Evolutionary conservation across 225 moss, liverwort and hornwort genomes (phyloP), one percentile per base, ranked within the genome.

Genomic region (Physcomitrium patens): DNA sequence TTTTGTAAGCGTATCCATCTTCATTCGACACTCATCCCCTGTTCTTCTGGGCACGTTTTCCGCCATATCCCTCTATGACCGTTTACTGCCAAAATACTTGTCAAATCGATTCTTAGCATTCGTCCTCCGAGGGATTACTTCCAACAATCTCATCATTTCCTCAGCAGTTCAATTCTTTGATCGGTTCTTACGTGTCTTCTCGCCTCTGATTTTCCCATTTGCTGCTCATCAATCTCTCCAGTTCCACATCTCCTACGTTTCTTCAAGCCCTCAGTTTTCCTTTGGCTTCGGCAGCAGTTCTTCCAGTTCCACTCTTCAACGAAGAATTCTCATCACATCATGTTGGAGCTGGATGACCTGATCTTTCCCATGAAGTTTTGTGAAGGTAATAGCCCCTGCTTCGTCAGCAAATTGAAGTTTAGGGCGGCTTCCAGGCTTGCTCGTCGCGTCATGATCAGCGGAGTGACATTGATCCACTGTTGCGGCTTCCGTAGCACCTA

Each of bases 1-100:
- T 74, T 62, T 74, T 3, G 1, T 72, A 0, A 68, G 23, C 7
- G 69, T 63, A 20, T 79, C 79, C 46, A 74, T 74, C 62, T 74
- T 68, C 54, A 8, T 23, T n/a, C 1, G 62, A 74, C 79, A 79
- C 18, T 68, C 44, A 0, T 0, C 0, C 5, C 3, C 31, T 1
- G 37, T 63, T 23, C 31, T 54, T 15, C 45, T 61, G 8, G 8
- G 3, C 46, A 79, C 62, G 9, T 0, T 18, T 17, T 12, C 0
- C 0, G 68, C 52, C 27, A 69, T 0, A 53, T 0, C 12, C 17
- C 52, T 43, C 73, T 72, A 67, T 3, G 3, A 16, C 12, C 7
- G 13, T 0, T 7, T 44, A 24, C 0, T 13, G 23, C 0, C n/a
- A 43, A 7, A 20, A 17, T 3, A 1, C 22, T 13, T 9, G 23